These are phyloP conservation scores for Pyronema omphalodes DNA, from an alignment of 495 filamentous ascomycete genomes.

Conservation along the genomic window DNA sequence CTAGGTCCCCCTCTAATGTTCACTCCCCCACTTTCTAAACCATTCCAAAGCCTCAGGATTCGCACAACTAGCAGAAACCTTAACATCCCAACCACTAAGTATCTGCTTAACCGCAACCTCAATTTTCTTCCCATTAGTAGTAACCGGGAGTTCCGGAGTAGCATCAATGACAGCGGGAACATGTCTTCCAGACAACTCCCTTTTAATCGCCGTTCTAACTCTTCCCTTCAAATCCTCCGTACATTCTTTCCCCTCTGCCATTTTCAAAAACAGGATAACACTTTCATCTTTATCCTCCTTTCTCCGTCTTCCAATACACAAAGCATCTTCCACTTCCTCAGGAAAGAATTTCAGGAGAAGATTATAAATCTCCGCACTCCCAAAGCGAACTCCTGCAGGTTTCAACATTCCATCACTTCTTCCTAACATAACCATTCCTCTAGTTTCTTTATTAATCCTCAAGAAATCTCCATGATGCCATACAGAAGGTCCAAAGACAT, in stretches of 20 bases:
- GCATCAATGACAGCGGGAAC: conserved; percentile 66
- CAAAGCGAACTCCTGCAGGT: conserved; percentile 60
- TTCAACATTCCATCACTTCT: conserved; percentile 64
- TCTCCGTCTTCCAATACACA: conserved; percentile 64
- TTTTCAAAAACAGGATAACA: conserved; percentile 69
- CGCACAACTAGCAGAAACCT: conserved; percentile 68
- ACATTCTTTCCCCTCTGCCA: conserved; percentile 37
- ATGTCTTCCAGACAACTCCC: conserved; percentile 67
- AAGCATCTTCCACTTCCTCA: conserved; percentile 56
- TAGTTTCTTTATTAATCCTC: conserved; percentile 50
- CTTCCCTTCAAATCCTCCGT: conserved; percentile 33
- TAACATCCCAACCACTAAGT: conserved; percentile 58
- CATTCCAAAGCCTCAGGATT: conserved; percentile 70
- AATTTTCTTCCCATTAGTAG: conserved; percentile 86
- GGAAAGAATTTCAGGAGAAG: conserved; percentile 66
- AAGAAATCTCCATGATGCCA: conserved; percentile 98
- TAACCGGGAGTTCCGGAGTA: conserved; percentile 67
- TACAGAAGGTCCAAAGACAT: conserved; percentile 45
- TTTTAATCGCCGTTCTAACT: conserved; percentile 46
- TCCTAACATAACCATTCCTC: conserved; percentile 68
- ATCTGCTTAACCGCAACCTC: conserved; percentile 91
- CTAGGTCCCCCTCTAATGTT: conserved; percentile 13
- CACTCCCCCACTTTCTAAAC: conserved; percentile 55
- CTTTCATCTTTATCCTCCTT: conserved; percentile 62
- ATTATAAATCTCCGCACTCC: conserved; percentile 79